phyloP scores from a whole-genome alignment of 495 filamentous ascomycete genomes.

The Xylaria telfairii region DNA sequence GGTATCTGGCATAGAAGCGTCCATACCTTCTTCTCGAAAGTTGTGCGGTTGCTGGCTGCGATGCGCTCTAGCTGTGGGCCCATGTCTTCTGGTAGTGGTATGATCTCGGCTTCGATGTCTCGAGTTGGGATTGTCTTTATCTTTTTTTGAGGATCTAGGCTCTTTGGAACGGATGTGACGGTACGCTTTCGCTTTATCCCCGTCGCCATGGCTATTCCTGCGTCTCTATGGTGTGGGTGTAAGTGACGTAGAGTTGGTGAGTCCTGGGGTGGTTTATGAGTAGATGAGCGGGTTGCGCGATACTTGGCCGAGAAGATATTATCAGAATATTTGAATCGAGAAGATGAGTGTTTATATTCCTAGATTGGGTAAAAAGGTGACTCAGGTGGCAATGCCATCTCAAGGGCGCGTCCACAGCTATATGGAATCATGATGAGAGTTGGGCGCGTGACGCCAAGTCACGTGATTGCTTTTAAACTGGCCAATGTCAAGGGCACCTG shows the following conservation, averaged over 20 bases:
- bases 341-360: neutral
- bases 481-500: slow-evolving; percentile 8
- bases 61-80: slow-evolving; percentile 41
- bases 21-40: slow-evolving; percentile 66
- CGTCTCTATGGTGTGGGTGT: neutral
- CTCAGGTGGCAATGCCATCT: slow-evolving; percentile 33
- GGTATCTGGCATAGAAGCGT: slow-evolving; percentile 74
- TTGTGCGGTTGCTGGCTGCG: slow-evolving; percentile 52
- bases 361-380: neutral
- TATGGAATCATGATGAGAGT: slow-evolving; percentile 18
- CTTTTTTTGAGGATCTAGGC: slow-evolving; percentile 4
- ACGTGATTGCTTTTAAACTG: slow-evolving; percentile 29
- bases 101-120: slow-evolving; percentile 11
- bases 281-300: neutral
- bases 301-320: neutral
- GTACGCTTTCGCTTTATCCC: slow-evolving; percentile 5
- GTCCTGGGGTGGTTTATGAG: neutral
- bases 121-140: slow-evolving; percentile 10
- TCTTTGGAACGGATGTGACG: neutral
- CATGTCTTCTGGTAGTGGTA: slow-evolving; percentile 36
- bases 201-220: neutral
- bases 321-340: neutral
- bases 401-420: slow-evolving; percentile 12
- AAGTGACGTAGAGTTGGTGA: neutral
- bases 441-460: slow-evolving; percentile 32